Conservation (phyloP, 1,284 basidiomycete genomes). For the Ustilago bromivora region DNA sequence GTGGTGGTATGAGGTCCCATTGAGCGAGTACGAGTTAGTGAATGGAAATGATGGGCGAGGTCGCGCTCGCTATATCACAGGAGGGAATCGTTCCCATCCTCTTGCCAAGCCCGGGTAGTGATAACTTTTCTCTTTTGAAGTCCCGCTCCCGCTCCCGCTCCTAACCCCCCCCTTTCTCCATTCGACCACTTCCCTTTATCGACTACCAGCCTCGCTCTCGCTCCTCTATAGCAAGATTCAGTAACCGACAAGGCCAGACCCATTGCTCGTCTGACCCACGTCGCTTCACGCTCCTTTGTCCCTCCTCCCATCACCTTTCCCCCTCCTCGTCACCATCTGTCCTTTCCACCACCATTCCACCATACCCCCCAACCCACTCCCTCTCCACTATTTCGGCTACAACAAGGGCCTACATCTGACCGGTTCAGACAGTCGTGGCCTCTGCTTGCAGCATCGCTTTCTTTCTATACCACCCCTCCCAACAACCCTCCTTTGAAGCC, state of each 20-base stretch:
- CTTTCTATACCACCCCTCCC: neutral
- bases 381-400: conserved; percentile 5
- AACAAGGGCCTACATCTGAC: conserved; percentile 45
- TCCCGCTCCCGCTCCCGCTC: conserved; percentile 11
- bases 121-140: conserved; percentile 13
- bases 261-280: conserved; percentile 11
- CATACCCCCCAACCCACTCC: conserved; percentile 1
- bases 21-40: neutral
- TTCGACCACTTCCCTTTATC: neutral
- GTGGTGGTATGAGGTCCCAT: too few species aligned
- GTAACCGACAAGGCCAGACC: neutral
- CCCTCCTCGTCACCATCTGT: conserved; percentile 8
- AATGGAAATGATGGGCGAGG: neutral
- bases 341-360: conserved; percentile 3
- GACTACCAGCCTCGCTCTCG: neutral
- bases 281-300: conserved; percentile 2
- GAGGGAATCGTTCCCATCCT: conserved; percentile 12
- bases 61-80: conserved; percentile 18
- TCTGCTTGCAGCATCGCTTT: conserved; percentile 21
- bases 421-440: conserved; percentile 37
- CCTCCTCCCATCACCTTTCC: conserved; percentile 3
- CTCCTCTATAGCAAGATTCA: neutral
- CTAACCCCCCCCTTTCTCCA: neutral
- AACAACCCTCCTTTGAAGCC: conserved; percentile 14
- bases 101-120: conserved; percentile 15